Evolutionary conservation across 225 moss, liverwort and hornwort genomes (phyloP), one percentile per base, ranked within the genome.

Genomic region (Polytrichum commune): DNA sequence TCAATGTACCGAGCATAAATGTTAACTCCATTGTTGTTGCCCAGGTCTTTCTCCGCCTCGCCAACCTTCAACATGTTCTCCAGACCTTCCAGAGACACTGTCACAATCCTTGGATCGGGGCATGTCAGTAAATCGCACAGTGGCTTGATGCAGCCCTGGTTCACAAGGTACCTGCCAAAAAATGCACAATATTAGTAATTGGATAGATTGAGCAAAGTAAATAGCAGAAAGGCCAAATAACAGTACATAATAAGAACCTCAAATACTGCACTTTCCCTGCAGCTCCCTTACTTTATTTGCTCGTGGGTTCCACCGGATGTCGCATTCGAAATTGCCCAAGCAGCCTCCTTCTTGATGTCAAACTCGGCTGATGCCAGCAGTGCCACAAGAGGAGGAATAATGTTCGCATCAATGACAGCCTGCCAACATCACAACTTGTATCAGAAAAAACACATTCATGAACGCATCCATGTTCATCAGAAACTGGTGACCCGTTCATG

Each of bases 281-380:
- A 10, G 57, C 64, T 9, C 0, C 63, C 89, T 63, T 69, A 86
- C 92, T 96, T 96, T 29, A 97, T 97, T 72, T 97, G 96, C 10
- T 97, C 92, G 2, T 91, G 89, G 4, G 89, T 97, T 5, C 96
- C 96, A 66, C 96, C 96, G 38, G 96, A 97, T 16, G 96, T 97
- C 0, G 96, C 96, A 62, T 97, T 97, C 0, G 96, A 97, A 16
- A 97, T 92, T 10, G 96, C 96, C 96, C 96, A 97, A 0, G 96
- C 96, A 16, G 96, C 96, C 77, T 97, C 96, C 69, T 97, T 97
- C 88, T 97, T 97, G 30, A 97, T 97, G 63, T 97, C 96, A 27
- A 97, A 97, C 76, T 93, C 96, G 0, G 93, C 96, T 20, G 83
- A 89, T 13, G 81, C 93, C 13, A 97, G 86, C 18, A 97, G 70